Base-by-base conservation (phyloP, 768 basidiomycete species). In the Lactarius evosmus region DNA sequence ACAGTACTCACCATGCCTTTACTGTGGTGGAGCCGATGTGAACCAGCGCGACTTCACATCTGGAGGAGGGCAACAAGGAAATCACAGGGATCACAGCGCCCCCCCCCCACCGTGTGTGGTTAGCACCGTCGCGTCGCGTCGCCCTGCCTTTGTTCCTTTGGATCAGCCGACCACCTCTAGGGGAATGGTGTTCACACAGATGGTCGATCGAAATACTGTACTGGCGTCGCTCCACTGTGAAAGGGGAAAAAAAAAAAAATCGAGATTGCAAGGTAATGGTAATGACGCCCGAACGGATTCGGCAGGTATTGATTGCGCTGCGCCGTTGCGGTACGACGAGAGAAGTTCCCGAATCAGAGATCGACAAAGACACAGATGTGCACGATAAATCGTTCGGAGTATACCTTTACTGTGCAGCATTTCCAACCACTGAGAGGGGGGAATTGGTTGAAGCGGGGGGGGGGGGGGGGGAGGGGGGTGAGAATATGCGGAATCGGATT, bases 1-100 rank as follows among this genome's bases (percentile, higher is more conserved):
- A 44, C 19, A 7, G n/a, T 19, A 56, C 55, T 51, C 55, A 51
- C 55, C 55, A 56, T 62, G 12, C 61, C 54, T 56, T 56, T 56
- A 50, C 33, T 9, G 32, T 33, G 17, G 32, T 33, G 16, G 27
- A 30, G 51, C 57, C 32, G 27, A n/a, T 25, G 63, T 19, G 52
- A 36, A 36, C 44, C 38, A 30, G 30, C 7, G 44, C 5, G 22
- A 49, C 46, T 49, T 49, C 46, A 49, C 46, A 49, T 49, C 6
- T 25, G 22, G 46, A 22, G 11, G 40, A 7, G 14, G 36, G 12
- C 36, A 4, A 25, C 52, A 19, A 7, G 7, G n/a, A 5, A 7
- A 25, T 49, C 46, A 49, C 46, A 49, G 3, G 14, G 46, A 49
- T 25, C 22, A 22, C 12, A 25, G 46, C 46, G 12, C 46, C 46